Evolutionary conservation across 2,329 filamentous ascomycete genomes (phyloP), one percentile per base, ranked within the genome.

Genomic region (Xylariaceae sp.): DNA sequence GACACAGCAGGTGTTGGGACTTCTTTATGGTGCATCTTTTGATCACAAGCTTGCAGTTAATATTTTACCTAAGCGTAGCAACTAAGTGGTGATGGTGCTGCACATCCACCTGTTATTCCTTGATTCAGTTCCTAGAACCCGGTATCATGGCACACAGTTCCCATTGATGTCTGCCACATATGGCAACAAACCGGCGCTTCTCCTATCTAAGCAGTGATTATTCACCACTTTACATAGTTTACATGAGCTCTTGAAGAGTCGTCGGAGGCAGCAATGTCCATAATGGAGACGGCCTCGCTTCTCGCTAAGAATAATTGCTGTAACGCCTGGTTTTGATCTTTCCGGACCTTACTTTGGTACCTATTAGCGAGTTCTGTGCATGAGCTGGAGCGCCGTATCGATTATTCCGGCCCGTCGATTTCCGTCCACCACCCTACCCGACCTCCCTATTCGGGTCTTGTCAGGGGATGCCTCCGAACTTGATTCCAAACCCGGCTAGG

Each of bases 401-500:
- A 55, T 57, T 41, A 32, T 39, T 52, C 57, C 57, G 51, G 42
- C 26, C 49, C 57, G 40, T 50, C 57, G 53, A 53, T 40, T 41
- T 57, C 50, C 50, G 46, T 47, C 51, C 33, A 49, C 35, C 46
- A 53, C 52, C 53, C 56, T 52, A 57, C 55, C 53, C 46, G 49
- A 57, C 49, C 58, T 66, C 55, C 63, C 63, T 64, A 62, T 62
- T 66, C 42, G 56, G 62, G 53, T 21, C 52, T 23, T 53, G 42
- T 59, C 53, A 50, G 50, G 40, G 47, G 40, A 55, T 46, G 49
- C 51, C 57, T 67, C 63, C 64, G 63, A 61, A 50, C 59, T 50
- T 50, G 49, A 45, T 50, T 15, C 62, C 59, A 37, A 64, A 63
- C 40, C 42, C 27, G 62, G 63, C 57, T 64, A 64, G 63, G 23